A percentile compares a stretch with the other conserved stretches of the same genome.
These are phyloP conservation scores for Aspergillus kassunensis DNA, from an alignment of 495 filamentous ascomycete species.

Conservation along the genomic window DNA sequence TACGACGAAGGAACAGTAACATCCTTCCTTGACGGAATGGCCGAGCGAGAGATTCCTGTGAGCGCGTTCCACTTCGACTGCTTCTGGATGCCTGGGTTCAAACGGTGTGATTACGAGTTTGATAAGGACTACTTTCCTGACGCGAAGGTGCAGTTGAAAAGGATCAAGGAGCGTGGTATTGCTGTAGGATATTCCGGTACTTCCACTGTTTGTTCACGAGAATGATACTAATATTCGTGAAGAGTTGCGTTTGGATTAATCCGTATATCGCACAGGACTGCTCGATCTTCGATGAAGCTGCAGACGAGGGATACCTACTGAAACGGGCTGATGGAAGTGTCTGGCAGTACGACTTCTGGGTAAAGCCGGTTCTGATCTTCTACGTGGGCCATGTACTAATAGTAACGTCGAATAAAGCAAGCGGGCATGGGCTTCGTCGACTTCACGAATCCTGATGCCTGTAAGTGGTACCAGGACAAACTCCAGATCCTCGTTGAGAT, in stretches of 20 bases:
- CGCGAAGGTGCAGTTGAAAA: conserved; percentile 6
- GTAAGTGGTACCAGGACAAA: conserved; percentile 13
- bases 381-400: too few relatives aligned
- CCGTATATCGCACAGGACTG: conserved; percentile 12
- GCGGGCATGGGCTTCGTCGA: conserved; percentile 13
- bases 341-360: conserved; percentile 15
- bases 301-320: conserved; percentile 11
- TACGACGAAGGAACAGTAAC: conserved; percentile 12
- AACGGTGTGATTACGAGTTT: conserved; percentile 14
- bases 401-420: not conserved
- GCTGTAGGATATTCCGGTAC: not conserved
- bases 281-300: conserved; percentile 12
- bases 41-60: conserved; percentile 9
- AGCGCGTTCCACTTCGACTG: conserved; percentile 16
- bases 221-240: too few relatives aligned
- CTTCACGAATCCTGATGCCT: conserved; percentile 13
- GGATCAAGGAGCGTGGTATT: conserved; percentile 11
- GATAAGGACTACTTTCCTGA: conserved; percentile 15
- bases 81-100: conserved; percentile 13
- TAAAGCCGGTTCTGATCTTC: not conserved
- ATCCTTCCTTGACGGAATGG: conserved; percentile 10
- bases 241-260: conserved; percentile 14
- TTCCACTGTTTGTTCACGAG: too few relatives aligned
- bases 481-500: conserved; percentile 11
- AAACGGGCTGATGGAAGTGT: conserved; percentile 10